Evolutionary conservation across 140 eudicot genomes (phyloP), one percentile per base, ranked within the genome.

Genomic region (Ambrosia hybrid): DNA sequence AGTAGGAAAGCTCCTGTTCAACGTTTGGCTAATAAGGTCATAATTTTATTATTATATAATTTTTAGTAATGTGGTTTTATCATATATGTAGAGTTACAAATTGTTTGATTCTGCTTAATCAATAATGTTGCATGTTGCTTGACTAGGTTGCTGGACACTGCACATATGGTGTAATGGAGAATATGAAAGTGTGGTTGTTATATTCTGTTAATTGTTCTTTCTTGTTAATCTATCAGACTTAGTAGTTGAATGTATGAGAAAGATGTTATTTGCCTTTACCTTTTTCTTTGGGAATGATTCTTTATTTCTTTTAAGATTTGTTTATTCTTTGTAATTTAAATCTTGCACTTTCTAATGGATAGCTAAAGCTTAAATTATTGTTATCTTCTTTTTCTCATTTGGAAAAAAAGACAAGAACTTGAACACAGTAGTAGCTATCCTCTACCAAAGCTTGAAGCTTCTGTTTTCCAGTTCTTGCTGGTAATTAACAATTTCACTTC

Each of bases 131-230:
- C 4, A 12, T 55, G 68, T 67, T 71, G 41, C 38, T 59, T 70
- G 55, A 30, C 74, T 74, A 91, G 97, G 97, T 94, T 53, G 99
- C 99, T 30, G 99, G 99, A 68, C 87, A 91, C 77, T 94, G 91
- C 75, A 94, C 97, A 41, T 94, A 90, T 21, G 26, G 26, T 21
- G 26, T 21, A 21, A 21, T 21, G 26, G 26, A 21, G 26, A 21
- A 21, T 21, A 21, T 21, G 26, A 21, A 21, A 21, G 26, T 21
- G 26, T 21, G 26, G 26, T 21, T 21, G 26, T 21, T 21, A 21
- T 21, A 21, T 21, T 21, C 26, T 21, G 26, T 21, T 21, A 21
- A 21, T 21, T 21, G 26, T 60, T 80, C 62, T 80, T 66, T 49
- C 62, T 79, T 79, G 80, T 81, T 71, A 46, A 75, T 62, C 64